Evolutionary conservation across 2,329 filamentous ascomycete genomes (phyloP), one percentile per base, ranked within the genome.

Genomic region (Ilyonectria robusta): DNA sequence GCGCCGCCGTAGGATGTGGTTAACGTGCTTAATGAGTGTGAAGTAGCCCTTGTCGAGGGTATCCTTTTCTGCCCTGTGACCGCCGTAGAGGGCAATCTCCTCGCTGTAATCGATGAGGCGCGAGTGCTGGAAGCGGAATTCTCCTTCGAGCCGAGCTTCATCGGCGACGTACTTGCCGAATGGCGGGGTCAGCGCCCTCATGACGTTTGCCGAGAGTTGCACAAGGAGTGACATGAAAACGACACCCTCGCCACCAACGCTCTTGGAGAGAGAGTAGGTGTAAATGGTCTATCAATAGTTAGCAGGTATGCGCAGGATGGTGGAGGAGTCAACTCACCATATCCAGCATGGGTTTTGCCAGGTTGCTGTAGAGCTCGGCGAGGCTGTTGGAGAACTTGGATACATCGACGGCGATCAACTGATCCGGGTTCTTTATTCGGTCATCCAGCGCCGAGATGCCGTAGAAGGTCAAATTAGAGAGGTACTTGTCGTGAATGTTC

Each of bases 111-210:
- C 95, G 76, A 99, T 98, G 51, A 99, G 85, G 59, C 96, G 88
- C 2, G 94, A 96, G 82, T 99, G 96, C 77, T 97, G 93, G 82
- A 97, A 98, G 68, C 96, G 88, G 83, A 98, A 99, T 79, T 99
- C 96, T 70, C 96, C 96, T 81, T 99, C 96, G 21, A 99, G 82
- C 46, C 94, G 88, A 37, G 96, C 95, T 82, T 99, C 96, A 76
- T 99, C 96, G 35, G 96, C 96, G 19, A 99, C 96, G 77, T 97
- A 99, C 87, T 94, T 97, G 65, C 96, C 96, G 76, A 99, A 99
- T 0, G 96, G 96, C 6, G 96, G 96, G 0, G 96, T 98, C 33
- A 99, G 85, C 6, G 94, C 93, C 67, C 96, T 91, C 95, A 99
- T 98, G 23, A 97, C 88, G 75, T 92, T 93, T 15, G 96, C 95